Conservation (phyloP, 805 yeast species). For the Candida schatavii region DNA sequence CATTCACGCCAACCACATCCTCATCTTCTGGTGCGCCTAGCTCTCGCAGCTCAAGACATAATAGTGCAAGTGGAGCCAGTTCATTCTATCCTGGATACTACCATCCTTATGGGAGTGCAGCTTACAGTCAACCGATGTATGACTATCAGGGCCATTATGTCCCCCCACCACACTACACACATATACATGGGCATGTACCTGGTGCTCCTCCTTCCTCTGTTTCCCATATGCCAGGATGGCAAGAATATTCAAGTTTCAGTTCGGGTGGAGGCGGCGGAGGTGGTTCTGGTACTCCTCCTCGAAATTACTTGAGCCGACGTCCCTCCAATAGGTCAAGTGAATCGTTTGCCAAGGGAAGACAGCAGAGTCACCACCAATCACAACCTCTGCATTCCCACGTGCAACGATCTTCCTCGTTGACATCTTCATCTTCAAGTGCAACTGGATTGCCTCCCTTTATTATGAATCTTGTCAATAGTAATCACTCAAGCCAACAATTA, state of each 20-base stretch:
- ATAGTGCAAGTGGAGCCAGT: background rate
- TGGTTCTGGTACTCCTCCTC: conserved; percentile 4
- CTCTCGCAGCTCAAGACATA: conserved; percentile 1
- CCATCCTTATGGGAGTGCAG: background rate
- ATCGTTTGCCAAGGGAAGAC: conserved; percentile 11
- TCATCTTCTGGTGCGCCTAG: background rate
- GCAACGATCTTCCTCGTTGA: background rate
- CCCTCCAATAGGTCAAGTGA: conserved; percentile 13
- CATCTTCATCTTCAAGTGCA: conserved; percentile 2
- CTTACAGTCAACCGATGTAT: background rate
- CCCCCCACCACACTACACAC: background rate
- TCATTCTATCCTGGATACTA: background rate
- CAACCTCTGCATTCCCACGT: background rate
- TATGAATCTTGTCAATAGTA: conserved; percentile 19
- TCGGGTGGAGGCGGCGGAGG: no score
- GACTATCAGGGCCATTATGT: background rate
- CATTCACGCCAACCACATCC: background rate
- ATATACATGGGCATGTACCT: background rate
- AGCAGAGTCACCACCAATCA: conserved; percentile 3
- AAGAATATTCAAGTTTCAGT: background rate
- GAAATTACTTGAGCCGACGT: conserved; percentile 10
- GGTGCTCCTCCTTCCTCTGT: background rate
- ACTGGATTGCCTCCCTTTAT: conserved; percentile 23
- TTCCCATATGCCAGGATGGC: conserved; percentile 2
- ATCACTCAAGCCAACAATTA: conserved; percentile 4